Conservation (phyloP, 495 filamentous ascomycete genomes). For the Annulohypoxylon nitens region DNA sequence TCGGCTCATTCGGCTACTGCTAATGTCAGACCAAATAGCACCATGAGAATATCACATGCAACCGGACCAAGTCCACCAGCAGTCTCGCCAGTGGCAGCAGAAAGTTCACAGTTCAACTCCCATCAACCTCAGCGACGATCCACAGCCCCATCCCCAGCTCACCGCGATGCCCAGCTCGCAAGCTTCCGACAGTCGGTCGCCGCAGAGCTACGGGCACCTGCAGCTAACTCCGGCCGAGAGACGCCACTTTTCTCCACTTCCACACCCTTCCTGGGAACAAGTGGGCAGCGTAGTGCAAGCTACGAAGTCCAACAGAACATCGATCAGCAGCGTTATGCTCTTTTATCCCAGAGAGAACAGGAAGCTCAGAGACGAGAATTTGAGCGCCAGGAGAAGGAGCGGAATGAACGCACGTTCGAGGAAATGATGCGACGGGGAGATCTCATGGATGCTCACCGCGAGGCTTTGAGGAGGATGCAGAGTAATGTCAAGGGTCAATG, state of each 20-base stretch:
- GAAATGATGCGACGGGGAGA: constrained; percentile 81
- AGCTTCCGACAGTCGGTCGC: constrained; percentile 80
- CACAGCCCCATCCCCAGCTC: constrained; percentile 54
- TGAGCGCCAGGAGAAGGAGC: constrained; percentile 59
- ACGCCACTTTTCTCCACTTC: constrained; percentile 58
- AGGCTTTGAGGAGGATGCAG: constrained; percentile 88
- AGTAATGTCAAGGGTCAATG: constrained; percentile 69
- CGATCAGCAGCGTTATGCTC: constrained; percentile 58
- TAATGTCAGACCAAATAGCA: constrained; percentile 34
- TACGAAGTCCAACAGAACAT: constrained; percentile 53
- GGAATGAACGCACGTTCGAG: constrained; percentile 70
- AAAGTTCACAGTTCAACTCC: constrained; percentile 62
- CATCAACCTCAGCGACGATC: constrained; percentile 68
- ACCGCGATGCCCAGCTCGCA: constrained; percentile 74
- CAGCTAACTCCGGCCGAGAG: constrained; percentile 53
- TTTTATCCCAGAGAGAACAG: constrained; percentile 61
- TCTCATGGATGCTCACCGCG: constrained; percentile 81
- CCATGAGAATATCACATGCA: constrained; percentile 41
- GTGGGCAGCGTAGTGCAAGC: constrained; percentile 45
- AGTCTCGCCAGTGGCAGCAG: constrained; percentile 42
- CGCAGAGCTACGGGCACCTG: constrained; percentile 67
- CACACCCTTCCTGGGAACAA: constrained; percentile 33
- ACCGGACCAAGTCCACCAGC: constrained; percentile 21
- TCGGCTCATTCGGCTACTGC: constrained; percentile 30
- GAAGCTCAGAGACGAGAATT: constrained; percentile 61